Base-by-base conservation (phyloP, 2,329 filamentous ascomycete genomes). In the Cladosporium sp. region DNA sequence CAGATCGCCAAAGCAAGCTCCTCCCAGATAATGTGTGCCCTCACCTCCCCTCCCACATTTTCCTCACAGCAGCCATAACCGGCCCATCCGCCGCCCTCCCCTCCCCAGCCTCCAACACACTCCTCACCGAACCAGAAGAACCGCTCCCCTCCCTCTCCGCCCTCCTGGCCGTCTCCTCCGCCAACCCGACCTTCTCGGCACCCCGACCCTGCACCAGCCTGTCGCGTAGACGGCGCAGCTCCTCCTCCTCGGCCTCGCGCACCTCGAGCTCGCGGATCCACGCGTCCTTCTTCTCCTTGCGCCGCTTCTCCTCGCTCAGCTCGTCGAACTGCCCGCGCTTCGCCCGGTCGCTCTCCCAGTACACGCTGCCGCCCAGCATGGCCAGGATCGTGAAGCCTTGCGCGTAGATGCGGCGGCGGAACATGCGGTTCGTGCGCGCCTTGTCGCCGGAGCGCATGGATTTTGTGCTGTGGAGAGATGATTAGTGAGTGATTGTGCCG, bases 231-330 rank as follows among this genome's bases (percentile, higher is more conserved):
- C 65, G 64, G 60, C 69, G 69, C 61, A 74, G 62, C 47, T 70
- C 72, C 63, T 73, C 75, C 58, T 96, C 92, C 71, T 99, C 93
- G 62, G 86, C 80, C 63, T 99, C 93, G 61, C 93, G 82, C 47
- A 84, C 80, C 75, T 99, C 93, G 66, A 99, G 75, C 73, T 99
- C 93, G 61, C 76, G 81, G 64, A 99, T 80, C 93, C 93, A 99
- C 56, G 83, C 83, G 58, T 89, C 83, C 55, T 86, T 82, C 81
- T 93, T 95, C 72, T 96, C 91, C 74, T 90, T 84, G 54, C 81
- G 80, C 62, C 90, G 85, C 65, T 84, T 81, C 70, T 88, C 82
- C 54, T 86, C 85, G 64, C 91, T 73, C 51, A 86, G 73, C 67
- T 84, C 82, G 68, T 95, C 88, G 58, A 89, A 84, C 70, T 92